phyloP scores from a whole-genome alignment of 108 stramenopile genomes.

The Cyclotella cryptica region DNA sequence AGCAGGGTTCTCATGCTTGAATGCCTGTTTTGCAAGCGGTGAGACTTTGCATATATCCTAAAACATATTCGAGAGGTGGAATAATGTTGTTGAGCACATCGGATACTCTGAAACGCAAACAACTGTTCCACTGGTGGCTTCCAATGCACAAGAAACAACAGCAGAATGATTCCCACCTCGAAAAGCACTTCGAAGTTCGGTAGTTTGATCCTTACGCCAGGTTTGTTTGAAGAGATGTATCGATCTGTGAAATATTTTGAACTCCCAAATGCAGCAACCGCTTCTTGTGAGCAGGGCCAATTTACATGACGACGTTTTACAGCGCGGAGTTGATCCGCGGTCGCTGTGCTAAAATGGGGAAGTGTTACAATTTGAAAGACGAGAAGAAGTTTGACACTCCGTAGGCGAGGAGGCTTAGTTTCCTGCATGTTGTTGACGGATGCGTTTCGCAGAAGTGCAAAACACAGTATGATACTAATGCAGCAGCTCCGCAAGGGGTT shows the following conservation, averaged over 20 bases:
- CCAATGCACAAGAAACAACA: background rate
- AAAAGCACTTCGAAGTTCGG: conserved; percentile 52
- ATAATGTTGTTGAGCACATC: background rate
- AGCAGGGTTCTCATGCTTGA: conserved; percentile 22
- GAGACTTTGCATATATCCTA: conserved; percentile 42
- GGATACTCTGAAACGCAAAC: background rate
- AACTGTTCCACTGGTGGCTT: background rate
- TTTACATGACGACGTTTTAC: no score
- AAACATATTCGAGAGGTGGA: background rate
- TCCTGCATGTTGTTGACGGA: no score
- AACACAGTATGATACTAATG: no score
- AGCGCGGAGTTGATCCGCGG: no score
- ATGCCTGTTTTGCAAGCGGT: conserved; percentile 48
- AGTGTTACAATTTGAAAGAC: no score
- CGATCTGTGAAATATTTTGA: conserved; percentile 40
- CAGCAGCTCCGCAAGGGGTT: no score
- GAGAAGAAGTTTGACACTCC: no score
- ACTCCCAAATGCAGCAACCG: conserved; percentile 32
- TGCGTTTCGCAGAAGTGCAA: no score
- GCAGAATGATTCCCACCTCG: conserved; percentile 4
- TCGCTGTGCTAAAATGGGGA: no score
- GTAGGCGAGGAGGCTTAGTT: no score
- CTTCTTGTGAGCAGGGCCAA: no score
- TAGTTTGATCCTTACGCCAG: conserved; percentile 40
- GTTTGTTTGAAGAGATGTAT: conserved; percentile 25